phyloP scores from a whole-genome alignment of 495 filamentous ascomycete genomes.

The Penicillium fimorum region DNA sequence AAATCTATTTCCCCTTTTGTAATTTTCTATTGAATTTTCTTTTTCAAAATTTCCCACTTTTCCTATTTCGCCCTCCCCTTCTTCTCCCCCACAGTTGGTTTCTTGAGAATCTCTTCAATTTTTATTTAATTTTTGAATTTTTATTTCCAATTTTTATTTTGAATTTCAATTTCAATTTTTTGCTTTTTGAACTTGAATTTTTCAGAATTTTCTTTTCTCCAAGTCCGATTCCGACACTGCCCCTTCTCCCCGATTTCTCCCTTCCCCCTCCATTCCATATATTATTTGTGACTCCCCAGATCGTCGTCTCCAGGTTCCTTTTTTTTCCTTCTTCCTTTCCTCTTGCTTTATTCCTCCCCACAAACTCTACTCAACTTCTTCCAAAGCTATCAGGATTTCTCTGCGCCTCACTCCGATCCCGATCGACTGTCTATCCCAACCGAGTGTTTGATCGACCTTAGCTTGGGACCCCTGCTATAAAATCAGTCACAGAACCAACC shows the following conservation, averaged over 20 bases:
- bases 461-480: slow-evolving; percentile 27
- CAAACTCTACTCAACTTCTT: slow-evolving; percentile 20
- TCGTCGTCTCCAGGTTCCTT: slow-evolving; percentile 32
- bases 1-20: slow-evolving; percentile 11
- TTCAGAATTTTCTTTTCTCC: slow-evolving; percentile 18
- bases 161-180: slow-evolving; percentile 14
- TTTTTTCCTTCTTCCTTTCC: slow-evolving; percentile 15
- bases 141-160: slow-evolving; percentile 13
- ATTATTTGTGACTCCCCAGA: slow-evolving; percentile 42
- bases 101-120: slow-evolving; percentile 1
- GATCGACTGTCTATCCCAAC: slow-evolving; percentile 10
- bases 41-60: slow-evolving; percentile 5
- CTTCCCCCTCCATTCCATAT: slow-evolving; percentile 46
- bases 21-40: slow-evolving; percentile 9
- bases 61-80: slow-evolving; percentile 13
- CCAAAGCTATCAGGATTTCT: slow-evolving; percentile 2
- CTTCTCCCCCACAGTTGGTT: slow-evolving; percentile 13
- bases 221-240: slow-evolving; percentile 37
- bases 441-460: slow-evolving; percentile 37
- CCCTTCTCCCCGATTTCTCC: slow-evolving; percentile 37
- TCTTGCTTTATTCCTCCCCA: slow-evolving; percentile 30
- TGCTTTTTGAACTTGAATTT: slow-evolving; percentile 10
- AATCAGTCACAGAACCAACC: slow-evolving; percentile 4
- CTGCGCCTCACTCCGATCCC: slow-evolving; percentile 9
- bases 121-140: slow-evolving; percentile 13